Evolutionary conservation across 768 basidiomycete species (phyloP).

Genomic region (Podaxis mareebaensis): DNA sequence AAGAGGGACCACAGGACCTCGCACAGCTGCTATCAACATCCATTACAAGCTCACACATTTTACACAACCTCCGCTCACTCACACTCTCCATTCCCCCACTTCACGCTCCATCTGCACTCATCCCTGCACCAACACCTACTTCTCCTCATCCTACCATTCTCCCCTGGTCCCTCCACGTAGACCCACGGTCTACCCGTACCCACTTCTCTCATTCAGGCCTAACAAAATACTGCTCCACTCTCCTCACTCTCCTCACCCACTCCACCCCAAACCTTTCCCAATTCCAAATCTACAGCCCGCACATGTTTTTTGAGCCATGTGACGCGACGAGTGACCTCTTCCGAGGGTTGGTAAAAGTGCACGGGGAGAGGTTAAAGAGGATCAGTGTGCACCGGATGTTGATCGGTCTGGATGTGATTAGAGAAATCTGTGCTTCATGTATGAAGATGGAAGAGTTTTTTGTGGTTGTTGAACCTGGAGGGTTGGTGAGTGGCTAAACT

Average conservation of each 20-base stretch:
- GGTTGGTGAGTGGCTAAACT: conserved; percentile 39
- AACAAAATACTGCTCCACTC: conserved; percentile 2
- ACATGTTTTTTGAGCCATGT: conserved; percentile 37
- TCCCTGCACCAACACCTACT: background rate
- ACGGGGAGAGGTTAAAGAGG: conserved; percentile 50
- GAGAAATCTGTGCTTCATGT: conserved; percentile 57
- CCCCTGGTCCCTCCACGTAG: background rate
- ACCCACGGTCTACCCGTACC: background rate
- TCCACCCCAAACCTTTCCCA: conserved; percentile 44
- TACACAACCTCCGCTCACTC: conserved; percentile 39
- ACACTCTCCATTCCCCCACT: conserved; percentile 46
- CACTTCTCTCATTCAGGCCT: background rate
- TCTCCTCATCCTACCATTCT: background rate
- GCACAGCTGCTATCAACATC: conserved; percentile 22
- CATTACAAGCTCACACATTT: conserved; percentile 34
- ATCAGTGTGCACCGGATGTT: conserved; percentile 69
- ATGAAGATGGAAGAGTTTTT: conserved; percentile 61
- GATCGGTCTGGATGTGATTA: conserved; percentile 49
- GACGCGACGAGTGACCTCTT: conserved; percentile 51
- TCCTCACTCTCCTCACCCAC: conserved; percentile 38
- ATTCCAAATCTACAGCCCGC: conserved; percentile 60
- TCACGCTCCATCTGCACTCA: conserved; percentile 26
- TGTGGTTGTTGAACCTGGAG: conserved; percentile 48
- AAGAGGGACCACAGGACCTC: conserved; percentile 47
- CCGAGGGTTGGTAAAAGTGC: conserved; percentile 45